phyloP scores from a whole-genome alignment of 106 monocot species.

The Vanilla planifolia region DNA sequence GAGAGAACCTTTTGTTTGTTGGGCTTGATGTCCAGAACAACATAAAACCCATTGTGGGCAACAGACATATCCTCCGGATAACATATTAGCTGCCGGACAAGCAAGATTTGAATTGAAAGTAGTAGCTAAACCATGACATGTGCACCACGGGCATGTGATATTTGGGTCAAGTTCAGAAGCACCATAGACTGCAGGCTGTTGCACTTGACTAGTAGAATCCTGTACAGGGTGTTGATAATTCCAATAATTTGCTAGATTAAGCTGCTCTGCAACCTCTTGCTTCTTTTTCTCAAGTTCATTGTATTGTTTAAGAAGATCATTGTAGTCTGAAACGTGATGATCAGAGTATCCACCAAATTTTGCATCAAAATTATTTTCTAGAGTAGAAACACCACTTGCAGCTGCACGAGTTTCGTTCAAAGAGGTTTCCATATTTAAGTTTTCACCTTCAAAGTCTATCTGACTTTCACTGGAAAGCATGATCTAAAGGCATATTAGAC shows the following conservation, averaged over 20 bases:
- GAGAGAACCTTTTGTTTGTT: constrained; percentile 13
- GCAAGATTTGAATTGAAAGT: constrained; percentile 11
- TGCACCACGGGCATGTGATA: constrained; percentile 16
- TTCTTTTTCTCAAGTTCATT: constrained; percentile 68
- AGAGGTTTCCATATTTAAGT: constrained; percentile 1
- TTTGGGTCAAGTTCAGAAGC: constrained; percentile 13
- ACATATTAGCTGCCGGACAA: constrained; percentile 6
- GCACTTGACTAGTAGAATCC: constrained; percentile 8
- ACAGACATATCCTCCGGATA: constrained; percentile 14
- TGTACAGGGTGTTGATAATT: constrained; percentile 25
- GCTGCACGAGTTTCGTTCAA: constrained; percentile 13
- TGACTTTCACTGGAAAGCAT: constrained; percentile 15
- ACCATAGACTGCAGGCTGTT: constrained; percentile 13
- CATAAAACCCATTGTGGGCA: constrained; percentile 11
- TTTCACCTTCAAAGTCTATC: constrained; percentile 6
- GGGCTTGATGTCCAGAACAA: constrained; percentile 13
- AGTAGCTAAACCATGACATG: constrained; percentile 17
- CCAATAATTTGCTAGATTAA: constrained; percentile 42
- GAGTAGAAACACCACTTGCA: constrained; percentile 6
- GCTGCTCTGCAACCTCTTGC: constrained; percentile 46
- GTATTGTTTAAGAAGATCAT: constrained; percentile 42
- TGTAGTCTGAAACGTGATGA: constrained; percentile 28
- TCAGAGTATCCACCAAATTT: constrained; percentile 10
- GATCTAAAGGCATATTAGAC: not conserved
- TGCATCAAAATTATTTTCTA: constrained; percentile 16